Percentiles rank a stretch among this genome's conserved stretches.
Conservation (phyloP, 1,284 basidiomycete genomes). For the Lentinula novae-zelandiae region DNA sequence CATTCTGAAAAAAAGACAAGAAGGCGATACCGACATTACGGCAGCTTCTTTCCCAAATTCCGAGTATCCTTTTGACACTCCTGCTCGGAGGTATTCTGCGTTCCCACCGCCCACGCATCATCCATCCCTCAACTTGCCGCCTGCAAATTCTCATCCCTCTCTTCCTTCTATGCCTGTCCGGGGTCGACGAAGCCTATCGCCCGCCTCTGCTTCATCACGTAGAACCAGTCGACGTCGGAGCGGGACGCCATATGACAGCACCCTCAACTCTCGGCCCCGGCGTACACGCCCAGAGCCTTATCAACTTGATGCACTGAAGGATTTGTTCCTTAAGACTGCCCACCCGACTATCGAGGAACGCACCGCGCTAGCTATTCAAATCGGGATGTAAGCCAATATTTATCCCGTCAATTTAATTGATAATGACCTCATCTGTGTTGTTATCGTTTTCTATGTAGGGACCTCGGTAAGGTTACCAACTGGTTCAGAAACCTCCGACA, state of each 20-base stretch:
- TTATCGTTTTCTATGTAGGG: conserved; percentile 40
- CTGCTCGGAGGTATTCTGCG: conserved; percentile 37
- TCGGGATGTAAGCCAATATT: conserved; percentile 57
- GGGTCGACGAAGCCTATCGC: conserved; percentile 23
- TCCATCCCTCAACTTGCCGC: conserved; percentile 24
- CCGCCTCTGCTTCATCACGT: conserved; percentile 35
- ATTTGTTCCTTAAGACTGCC: conserved; percentile 60
- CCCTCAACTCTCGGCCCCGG: conserved; percentile 40
- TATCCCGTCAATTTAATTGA: conserved; percentile 11
- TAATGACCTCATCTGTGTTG: conserved; percentile 14
- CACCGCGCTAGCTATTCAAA: conserved; percentile 62
- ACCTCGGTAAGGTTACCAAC: conserved; percentile 79
- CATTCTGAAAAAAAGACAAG: conserved; percentile 63
- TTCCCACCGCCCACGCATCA: conserved; percentile 44
- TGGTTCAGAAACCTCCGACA: conserved; percentile 81
- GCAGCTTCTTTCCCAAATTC: conserved; percentile 20
- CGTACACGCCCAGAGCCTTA: conserved; percentile 74
- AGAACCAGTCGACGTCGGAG: conserved; percentile 37
- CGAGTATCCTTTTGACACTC: conserved; percentile 30
- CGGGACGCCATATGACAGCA: conserved; percentile 42
- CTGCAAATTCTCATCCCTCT: conserved; percentile 29
- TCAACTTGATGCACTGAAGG: conserved; percentile 71
- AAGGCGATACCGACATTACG: conserved; percentile 38
- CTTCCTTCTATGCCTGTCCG: conserved; percentile 17
- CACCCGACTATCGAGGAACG: conserved; percentile 79